Conservation (phyloP, 2,329 filamentous ascomycete species). For the Pseudocercospora musae region DNA sequence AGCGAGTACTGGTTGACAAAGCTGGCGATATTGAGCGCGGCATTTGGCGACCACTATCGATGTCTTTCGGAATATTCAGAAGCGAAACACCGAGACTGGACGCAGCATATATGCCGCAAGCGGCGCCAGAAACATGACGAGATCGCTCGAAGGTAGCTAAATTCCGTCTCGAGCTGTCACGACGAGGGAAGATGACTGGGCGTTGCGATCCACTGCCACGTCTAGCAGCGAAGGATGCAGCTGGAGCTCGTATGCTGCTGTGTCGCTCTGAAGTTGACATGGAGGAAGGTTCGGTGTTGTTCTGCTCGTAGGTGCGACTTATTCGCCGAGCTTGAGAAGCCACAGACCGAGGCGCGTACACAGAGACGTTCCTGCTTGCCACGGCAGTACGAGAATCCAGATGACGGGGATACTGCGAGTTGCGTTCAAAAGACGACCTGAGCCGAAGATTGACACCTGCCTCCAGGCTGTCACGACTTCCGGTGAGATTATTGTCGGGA, state of each 20-base stretch:
- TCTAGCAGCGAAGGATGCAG: constrained; percentile 3
- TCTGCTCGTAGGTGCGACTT: constrained; percentile 21
- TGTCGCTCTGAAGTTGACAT: constrained; percentile 25
- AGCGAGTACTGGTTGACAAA: constrained; percentile 18
- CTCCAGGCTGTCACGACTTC: not conserved
- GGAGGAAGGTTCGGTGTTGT: not conserved
- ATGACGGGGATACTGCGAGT: not conserved
- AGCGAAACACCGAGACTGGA: not conserved
- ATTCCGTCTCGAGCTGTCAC: constrained; percentile 17
- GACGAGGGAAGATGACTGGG: constrained; percentile 15
- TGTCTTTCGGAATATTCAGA: not conserved
- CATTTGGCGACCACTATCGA: constrained; percentile 3
- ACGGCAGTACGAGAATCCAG: not conserved
- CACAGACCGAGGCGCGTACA: not conserved
- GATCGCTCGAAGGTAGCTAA: constrained; percentile 8
- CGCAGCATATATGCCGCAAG: not conserved
- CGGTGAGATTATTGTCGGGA: not conserved
- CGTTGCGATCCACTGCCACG: constrained; percentile 18
- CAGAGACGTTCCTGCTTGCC: not conserved
- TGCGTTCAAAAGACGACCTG: not conserved
- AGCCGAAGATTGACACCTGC: not conserved
- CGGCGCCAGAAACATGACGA: not conserved
- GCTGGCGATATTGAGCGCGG: constrained; percentile 10
- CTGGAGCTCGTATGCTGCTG: constrained; percentile 21
- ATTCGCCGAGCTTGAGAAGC: constrained; percentile 13